Base-by-base conservation (phyloP, 345 rosid species). In the Carallia pectinifolia region DNA sequence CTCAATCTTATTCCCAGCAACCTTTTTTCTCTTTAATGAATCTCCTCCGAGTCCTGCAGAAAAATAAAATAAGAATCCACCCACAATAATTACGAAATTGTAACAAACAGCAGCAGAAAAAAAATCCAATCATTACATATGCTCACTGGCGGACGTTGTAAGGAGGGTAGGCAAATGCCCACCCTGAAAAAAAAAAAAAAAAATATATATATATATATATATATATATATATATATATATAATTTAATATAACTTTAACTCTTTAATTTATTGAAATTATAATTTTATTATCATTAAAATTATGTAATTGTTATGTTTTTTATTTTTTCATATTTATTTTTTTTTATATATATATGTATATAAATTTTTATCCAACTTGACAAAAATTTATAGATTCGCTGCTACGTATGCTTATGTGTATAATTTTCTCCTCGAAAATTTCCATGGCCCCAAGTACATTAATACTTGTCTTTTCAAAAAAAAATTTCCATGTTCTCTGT, bases 1-100 rank as follows among this genome's bases (percentile, higher is more conserved):
- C 87, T 94, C 93, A 79, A 94, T 86, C 86, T 94, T 94, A 80
- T 77, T 94, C 56, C 81, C 81, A 47, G 86, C 73, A 73, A 82
- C 79, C 79, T 72, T 80, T 89, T 81, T 82, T 91, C 85, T 88
- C 96, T 83, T 85, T 91, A 7, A 77, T 78, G 68, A 86, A 80
- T 79, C 96, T 86, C 66, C 88, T 90, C 27, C 96, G 87, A 77
- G 65, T 73, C 75, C 98, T 94, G 87, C 54, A 78, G 71, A 54
- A 76, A 72, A 74, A 68, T 53, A 2, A 76, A 55, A 54, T 59
- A 47, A n/a, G 34, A 29, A 60, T 76, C 44, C 66, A 58, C 7
- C 23, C 23, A 37, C n/a, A 38, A 63, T 36, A 38, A 30, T 44
- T 58, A 62, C 50, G 65, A 33, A 63, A 58, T 56, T 75, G 47